A percentile compares a stretch with the other conserved stretches of the same genome.
Evolutionary conservation across 2,329 filamentous ascomycete genomes (phyloP).

Genomic region (Fusarium continuum): DNA sequence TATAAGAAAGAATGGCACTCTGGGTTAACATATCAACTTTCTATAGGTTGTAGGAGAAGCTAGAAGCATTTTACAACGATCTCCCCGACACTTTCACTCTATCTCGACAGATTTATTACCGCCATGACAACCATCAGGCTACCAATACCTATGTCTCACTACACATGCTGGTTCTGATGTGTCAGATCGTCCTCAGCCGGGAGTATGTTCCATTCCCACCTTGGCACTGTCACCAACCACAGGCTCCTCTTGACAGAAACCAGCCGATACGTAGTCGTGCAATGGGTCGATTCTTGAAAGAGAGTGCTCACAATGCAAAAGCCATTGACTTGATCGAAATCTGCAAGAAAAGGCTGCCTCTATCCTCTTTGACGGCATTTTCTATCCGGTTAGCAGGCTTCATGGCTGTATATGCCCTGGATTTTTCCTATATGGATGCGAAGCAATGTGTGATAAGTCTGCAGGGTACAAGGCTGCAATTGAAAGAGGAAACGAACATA

Average conservation of each 20-base stretch:
- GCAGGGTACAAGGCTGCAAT: neutral
- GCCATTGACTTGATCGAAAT: conserved; percentile 72
- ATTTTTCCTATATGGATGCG: conserved; percentile 75
- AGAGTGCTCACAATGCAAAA: conserved; percentile 59
- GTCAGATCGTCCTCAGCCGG: conserved; percentile 5
- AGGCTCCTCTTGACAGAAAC: neutral
- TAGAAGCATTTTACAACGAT: conserved; percentile 51
- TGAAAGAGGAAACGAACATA: neutral
- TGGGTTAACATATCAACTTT: conserved; percentile 68
- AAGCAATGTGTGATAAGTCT: conserved; percentile 42
- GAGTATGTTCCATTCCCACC: conserved; percentile 7
- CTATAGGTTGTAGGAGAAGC: conserved; percentile 58
- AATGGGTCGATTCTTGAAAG: neutral
- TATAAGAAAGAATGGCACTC: conserved; percentile 62
- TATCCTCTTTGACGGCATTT: conserved; percentile 74
- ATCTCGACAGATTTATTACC: conserved; percentile 50
- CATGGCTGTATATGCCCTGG: conserved; percentile 70
- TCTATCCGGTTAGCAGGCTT: conserved; percentile 74
- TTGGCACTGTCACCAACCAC: neutral
- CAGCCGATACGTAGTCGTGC: neutral
- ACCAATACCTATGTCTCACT: neutral
- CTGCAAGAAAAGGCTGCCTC: conserved; percentile 68
- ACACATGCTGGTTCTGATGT: conserved; percentile 3
- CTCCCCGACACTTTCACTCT: conserved; percentile 67
- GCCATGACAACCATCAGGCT: conserved; percentile 57